These are phyloP conservation scores for Candida arabinofermentans DNA, from an alignment of 805 yeast species.

Conservation along the genomic window DNA sequence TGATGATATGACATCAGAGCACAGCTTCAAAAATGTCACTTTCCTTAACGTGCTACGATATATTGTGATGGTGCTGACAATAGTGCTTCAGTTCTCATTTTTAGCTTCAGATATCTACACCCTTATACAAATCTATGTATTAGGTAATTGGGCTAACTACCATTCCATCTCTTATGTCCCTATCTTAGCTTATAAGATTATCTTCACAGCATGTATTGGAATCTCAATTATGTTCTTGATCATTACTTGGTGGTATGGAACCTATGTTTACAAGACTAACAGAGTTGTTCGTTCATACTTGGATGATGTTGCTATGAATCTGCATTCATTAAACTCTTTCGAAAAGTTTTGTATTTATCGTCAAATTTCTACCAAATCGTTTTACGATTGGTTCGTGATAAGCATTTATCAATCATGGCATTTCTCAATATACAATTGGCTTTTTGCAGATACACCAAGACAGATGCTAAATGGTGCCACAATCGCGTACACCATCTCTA, in stretches of 20 bases:
- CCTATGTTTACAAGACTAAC: conserved; percentile 51
- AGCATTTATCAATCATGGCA: conserved; percentile 62
- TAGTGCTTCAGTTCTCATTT: conserved; percentile 49
- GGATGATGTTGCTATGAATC: conserved; percentile 54
- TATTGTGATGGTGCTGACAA: conserved; percentile 33
- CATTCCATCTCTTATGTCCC: conserved; percentile 32
- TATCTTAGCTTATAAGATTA: conserved; percentile 25
- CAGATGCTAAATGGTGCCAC: conserved; percentile 82
- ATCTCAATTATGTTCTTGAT: conserved; percentile 57
- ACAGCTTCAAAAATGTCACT: conserved; percentile 33
- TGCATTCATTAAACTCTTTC: conserved; percentile 56
- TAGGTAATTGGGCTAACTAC: conserved; percentile 39
- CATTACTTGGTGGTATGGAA: conserved; percentile 56
- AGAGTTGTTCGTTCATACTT: conserved; percentile 70
- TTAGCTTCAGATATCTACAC: conserved; percentile 75
- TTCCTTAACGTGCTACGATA: conserved; percentile 43
- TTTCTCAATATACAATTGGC: conserved; percentile 51
- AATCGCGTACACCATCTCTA: conserved; percentile 47
- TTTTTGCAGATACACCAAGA: conserved; percentile 83
- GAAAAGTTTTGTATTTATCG: conserved; percentile 70
- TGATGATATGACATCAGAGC: conserved; percentile 24
- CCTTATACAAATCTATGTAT: conserved; percentile 66
- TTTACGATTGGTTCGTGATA: conserved; percentile 65
- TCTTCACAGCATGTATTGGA: conserved; percentile 62
- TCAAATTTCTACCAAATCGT: conserved; percentile 59